Conservation (phyloP, 2,329 filamentous ascomycete species). For the Fusarium austroafricanum region DNA sequence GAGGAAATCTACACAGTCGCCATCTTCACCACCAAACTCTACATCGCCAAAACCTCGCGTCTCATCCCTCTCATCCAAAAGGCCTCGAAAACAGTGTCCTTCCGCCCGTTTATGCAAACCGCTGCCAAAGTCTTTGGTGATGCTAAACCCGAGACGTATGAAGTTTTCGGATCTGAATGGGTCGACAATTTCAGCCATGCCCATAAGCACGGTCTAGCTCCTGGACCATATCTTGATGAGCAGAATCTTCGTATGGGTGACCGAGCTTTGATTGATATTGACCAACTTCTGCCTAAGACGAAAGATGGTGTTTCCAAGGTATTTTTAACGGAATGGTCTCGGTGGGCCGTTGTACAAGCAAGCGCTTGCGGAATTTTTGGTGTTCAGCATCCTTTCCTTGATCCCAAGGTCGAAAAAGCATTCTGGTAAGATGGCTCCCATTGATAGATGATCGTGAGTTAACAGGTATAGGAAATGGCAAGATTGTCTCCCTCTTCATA, state of each 20-base stretch:
- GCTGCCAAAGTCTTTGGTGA: constrained; percentile 26
- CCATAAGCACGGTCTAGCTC: constrained; percentile 18
- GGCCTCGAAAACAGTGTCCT: constrained; percentile 42
- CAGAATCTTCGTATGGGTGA: constrained; percentile 36
- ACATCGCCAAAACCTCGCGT: constrained; percentile 43
- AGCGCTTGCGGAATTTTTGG: constrained; percentile 37
- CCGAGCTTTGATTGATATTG: constrained; percentile 18
- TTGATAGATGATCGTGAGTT: not conserved
- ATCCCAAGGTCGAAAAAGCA: constrained; percentile 22
- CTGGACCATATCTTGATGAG: constrained; percentile 24
- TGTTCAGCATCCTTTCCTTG: constrained; percentile 31
- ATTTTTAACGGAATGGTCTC: constrained; percentile 9
- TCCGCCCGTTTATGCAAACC: constrained; percentile 46
- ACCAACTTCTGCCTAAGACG: not conserved
- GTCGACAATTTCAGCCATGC: constrained; percentile 23
- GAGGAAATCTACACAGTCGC: constrained; percentile 47
- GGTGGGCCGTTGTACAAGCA: constrained; percentile 32
- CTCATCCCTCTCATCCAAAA: constrained; percentile 45
- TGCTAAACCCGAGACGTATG: constrained; percentile 4
- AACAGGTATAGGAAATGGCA: constrained; percentile 30
- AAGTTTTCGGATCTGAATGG: constrained; percentile 30
- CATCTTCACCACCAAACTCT: constrained; percentile 47
- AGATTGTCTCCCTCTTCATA: constrained; percentile 21
- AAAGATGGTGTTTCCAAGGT: not conserved
- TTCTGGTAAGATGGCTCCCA: constrained; percentile 23